A percentile compares a stretch with the other conserved stretches of the same genome.
phyloP scores from a whole-genome alignment of 1,139 yeast genomes.

The Blastobotrys proliferans region DNA sequence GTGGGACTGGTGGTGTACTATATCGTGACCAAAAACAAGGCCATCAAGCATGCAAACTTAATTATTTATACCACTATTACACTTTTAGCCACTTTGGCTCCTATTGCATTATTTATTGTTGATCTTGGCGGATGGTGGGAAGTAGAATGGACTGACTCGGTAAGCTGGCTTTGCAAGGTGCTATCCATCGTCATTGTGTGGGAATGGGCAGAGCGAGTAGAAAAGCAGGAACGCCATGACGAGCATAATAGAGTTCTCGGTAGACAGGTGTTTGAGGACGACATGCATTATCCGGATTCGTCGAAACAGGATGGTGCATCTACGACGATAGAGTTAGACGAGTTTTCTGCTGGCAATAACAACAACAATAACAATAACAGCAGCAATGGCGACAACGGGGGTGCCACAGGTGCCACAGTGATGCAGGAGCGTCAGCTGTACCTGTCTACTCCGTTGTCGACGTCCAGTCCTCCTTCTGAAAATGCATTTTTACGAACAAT shows the following conservation, averaged over 20 bases:
- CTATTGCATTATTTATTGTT: constrained; percentile 69
- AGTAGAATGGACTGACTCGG: constrained; percentile 65
- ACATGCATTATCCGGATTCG: constrained; percentile 24
- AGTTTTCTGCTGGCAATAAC: background rate
- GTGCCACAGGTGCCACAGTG: background rate
- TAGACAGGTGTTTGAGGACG: constrained; percentile 69
- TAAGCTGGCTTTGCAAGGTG: constrained; percentile 65
- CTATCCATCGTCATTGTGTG: constrained; percentile 71
- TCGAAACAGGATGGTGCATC: background rate
- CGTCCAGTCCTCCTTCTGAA: constrained; percentile 5
- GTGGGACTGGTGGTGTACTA: constrained; percentile 63
- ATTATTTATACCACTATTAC: constrained; percentile 54
- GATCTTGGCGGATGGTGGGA: constrained; percentile 76
- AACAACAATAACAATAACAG: background rate
- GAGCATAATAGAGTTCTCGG: constrained; percentile 76
- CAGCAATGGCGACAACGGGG: background rate
- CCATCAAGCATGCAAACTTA: constrained; percentile 46
- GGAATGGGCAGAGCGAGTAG: constrained; percentile 79
- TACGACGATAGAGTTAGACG: background rate
- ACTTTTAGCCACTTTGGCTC: constrained; percentile 47
- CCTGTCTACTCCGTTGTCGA: constrained; percentile 5
- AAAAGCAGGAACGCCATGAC: constrained; percentile 50
- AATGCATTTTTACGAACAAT: constrained; percentile 1
- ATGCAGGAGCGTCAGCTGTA: constrained; percentile 2
- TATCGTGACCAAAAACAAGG: constrained; percentile 47